These are phyloP conservation scores for Kazachstania kunashirensis DNA, from an alignment of 805 yeast species.

Conservation along the genomic window DNA sequence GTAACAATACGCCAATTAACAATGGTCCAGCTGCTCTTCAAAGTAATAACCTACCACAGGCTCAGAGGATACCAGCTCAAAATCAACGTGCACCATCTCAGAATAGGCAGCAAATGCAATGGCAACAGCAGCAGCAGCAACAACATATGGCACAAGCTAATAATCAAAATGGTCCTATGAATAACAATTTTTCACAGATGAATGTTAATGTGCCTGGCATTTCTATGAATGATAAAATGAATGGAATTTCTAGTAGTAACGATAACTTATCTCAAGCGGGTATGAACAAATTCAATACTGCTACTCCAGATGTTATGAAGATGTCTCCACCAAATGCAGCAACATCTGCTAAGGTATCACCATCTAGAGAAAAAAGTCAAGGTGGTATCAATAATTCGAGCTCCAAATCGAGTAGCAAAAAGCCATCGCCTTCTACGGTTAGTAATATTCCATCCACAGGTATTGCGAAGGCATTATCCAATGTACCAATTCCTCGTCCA, in stretches of 20 bases:
- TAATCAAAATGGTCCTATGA: not conserved
- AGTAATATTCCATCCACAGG: not conserved
- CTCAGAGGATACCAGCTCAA: constrained; percentile 10
- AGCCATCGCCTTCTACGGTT: constrained; percentile 10
- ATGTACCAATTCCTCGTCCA: constrained; percentile 2
- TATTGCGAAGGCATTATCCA: constrained; percentile 8
- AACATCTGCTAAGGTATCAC: constrained; percentile 4
- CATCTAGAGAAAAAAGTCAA: constrained; percentile 2
- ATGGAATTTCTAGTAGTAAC: not conserved
- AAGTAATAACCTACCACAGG: constrained; percentile 7
- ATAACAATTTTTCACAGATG: not conserved
- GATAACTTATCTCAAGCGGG: not conserved
- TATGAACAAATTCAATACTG: not conserved
- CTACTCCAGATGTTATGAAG: constrained; percentile 4
- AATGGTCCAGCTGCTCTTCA: constrained; percentile 11
- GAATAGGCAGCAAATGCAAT: constrained; percentile 22
- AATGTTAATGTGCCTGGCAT: not conserved
- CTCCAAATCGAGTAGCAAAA: constrained; percentile 8
- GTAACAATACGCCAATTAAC: constrained; percentile 5
- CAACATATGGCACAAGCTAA: not conserved
- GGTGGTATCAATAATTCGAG: not conserved
- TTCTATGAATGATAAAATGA: not conserved
- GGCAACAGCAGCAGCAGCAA: constrained; percentile 14
- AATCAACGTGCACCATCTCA: constrained; percentile 21
- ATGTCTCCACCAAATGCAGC: not conserved